These are phyloP conservation scores for Areca catechu DNA, from an alignment of 176 grass and related monocot genomes.

Conservation along the genomic window DNA sequence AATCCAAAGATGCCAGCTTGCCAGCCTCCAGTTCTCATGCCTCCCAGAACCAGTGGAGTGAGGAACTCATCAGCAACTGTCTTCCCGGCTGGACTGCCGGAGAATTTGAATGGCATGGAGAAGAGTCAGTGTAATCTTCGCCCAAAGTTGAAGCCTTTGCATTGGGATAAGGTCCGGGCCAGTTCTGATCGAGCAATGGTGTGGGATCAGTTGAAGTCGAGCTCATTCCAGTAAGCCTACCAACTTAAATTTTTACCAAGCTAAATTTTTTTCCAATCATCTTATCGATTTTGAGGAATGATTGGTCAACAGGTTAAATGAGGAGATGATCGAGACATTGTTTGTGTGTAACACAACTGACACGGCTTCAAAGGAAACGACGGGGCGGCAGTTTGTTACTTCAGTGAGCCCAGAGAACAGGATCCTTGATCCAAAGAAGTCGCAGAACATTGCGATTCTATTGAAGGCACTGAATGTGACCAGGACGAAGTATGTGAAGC, in stretches of 20 bases:
- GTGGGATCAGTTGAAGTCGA: slow-evolving; percentile 43
- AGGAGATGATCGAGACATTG: slow-evolving; percentile 58
- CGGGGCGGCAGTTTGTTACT: slow-evolving; percentile 6
- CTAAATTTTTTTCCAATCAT: too few relatives aligned
- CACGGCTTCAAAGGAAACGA: neutral
- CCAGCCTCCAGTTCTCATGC: slow-evolving; percentile 32
- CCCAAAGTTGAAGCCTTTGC: slow-evolving; percentile 39
- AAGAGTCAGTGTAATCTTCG: slow-evolving; percentile 5
- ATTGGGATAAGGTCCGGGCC: slow-evolving; percentile 32
- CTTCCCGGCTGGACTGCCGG: slow-evolving; percentile 19
- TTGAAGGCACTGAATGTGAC: slow-evolving; percentile 44
- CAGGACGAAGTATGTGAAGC: too few relatives aligned
- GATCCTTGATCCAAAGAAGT: slow-evolving; percentile 42
- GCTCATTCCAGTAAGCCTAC: slow-evolving; percentile 46
- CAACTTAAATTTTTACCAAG: neutral
- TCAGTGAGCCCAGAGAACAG: slow-evolving; percentile 29
- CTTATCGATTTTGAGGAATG: too few relatives aligned
- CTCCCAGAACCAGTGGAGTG: slow-evolving; percentile 11
- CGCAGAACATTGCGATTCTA: slow-evolving; percentile 47
- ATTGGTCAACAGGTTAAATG: slow-evolving; percentile 35
- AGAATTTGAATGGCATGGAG: neutral
- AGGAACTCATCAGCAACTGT: neutral
- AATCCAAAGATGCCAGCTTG: slow-evolving; percentile 1
- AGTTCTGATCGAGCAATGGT: slow-evolving; percentile 6
- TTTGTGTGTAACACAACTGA: slow-evolving; percentile 26